These are phyloP conservation scores for Apiospora kogelbergensis DNA, from an alignment of 2,329 filamentous ascomycete genomes.

Conservation along the genomic window DNA sequence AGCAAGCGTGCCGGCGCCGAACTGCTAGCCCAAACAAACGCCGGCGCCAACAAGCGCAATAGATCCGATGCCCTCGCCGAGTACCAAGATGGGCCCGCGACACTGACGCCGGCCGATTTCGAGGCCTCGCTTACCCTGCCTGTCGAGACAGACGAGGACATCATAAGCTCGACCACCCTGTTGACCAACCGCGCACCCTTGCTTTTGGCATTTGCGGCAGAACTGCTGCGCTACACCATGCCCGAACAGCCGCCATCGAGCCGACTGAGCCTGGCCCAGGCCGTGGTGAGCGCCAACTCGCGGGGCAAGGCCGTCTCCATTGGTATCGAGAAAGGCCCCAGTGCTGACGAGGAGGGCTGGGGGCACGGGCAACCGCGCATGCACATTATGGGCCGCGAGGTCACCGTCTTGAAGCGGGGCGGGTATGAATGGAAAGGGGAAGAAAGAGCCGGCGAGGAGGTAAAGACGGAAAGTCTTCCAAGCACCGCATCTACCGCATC, in stretches of 20 bases:
- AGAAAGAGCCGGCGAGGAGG: constrained; percentile 25
- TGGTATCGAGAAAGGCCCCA: constrained; percentile 65
- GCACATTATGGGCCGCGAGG: constrained; percentile 69
- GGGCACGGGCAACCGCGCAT: constrained; percentile 74
- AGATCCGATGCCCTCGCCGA: constrained; percentile 25
- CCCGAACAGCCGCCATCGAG: constrained; percentile 84
- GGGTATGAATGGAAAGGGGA: constrained; percentile 65
- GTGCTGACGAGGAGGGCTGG: constrained; percentile 70
- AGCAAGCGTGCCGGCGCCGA: constrained; percentile 34
- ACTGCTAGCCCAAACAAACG: constrained; percentile 16
- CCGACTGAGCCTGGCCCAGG: constrained; percentile 78
- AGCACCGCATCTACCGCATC: constrained; percentile 18
- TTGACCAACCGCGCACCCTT: constrained; percentile 80
- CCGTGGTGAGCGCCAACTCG: constrained; percentile 79
- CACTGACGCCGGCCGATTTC: constrained; percentile 53
- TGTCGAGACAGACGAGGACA: constrained; percentile 54
- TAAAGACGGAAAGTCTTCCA: constrained; percentile 6
- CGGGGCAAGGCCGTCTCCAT: constrained; percentile 73
- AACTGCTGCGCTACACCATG: constrained; percentile 76
- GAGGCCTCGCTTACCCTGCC: constrained; percentile 65
- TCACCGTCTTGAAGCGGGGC: constrained; percentile 74
- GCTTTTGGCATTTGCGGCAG: constrained; percentile 76
- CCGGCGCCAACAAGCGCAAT: constrained; percentile 31
- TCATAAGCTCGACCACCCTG: constrained; percentile 57
- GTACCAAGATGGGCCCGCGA: constrained; percentile 29